These are phyloP conservation scores for Mangifera indica DNA, from an alignment of 345 rosid genomes.

Conservation along the genomic window DNA sequence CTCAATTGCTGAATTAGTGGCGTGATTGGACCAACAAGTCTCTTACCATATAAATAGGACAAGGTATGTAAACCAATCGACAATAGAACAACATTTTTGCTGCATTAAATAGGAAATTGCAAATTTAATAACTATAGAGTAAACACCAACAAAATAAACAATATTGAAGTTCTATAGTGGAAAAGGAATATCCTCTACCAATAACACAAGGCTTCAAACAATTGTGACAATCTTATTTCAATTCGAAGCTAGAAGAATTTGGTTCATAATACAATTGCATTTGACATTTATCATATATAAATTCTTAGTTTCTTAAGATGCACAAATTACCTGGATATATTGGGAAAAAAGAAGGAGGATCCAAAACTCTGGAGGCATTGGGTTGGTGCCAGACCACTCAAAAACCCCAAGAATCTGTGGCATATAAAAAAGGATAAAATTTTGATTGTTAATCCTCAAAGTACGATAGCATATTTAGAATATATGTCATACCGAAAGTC, in stretches of 20 bases:
- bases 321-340: slow-evolving; percentile 34
- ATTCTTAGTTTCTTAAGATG: background rate
- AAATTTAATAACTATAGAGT: background rate
- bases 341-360: slow-evolving; percentile 30
- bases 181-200: no score
- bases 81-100: slow-evolving; percentile 36
- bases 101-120: slow-evolving; percentile 5
- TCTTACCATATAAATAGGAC: no score
- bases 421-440: background rate
- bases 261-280: background rate
- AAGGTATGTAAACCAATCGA: slow-evolving; percentile 32
- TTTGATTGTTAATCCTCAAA: no score
- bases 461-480: no score
- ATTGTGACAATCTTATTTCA: background rate
- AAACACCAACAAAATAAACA: background rate
- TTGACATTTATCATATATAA: no score
- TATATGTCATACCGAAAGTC: slow-evolving; percentile 41
- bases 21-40: no score
- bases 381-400: no score
- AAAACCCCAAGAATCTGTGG: slow-evolving; percentile 31
- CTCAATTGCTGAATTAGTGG: no score
- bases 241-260: background rate
- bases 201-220: no score
- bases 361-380: no score
- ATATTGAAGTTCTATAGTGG: no score